Base-by-base conservation (phyloP, 257 asterid species). In the Perilla frutescens region DNA sequence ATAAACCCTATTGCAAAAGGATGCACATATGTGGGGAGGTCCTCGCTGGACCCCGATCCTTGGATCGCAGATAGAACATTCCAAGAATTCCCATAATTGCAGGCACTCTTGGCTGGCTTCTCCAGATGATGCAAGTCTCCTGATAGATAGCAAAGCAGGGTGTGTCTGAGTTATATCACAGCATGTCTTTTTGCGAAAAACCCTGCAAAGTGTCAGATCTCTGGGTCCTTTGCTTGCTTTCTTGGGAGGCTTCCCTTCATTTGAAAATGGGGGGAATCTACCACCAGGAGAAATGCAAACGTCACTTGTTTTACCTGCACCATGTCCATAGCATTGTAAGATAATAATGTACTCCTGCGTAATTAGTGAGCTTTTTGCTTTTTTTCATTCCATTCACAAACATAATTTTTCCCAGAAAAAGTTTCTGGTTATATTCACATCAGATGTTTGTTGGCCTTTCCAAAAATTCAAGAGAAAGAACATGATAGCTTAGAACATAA, bases 51-150 rank as follows among this genome's bases (percentile, higher is more conserved):
- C 90, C 36, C 97, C 97, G 39, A 95, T 90, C 70, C 75, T 86
- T 7, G 98, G 99, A 80, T 92, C 97, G 71, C 99, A 95, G 66
- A 90, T 90, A 45, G 98, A 84, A 73, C 99, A 95, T 79, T 95
- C 99, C 83, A 95, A 78, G 61, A 85, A 73, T 80, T 95, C 98
- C 99, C 99, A 95, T 78, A 95, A 75, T 43, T 87, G 96, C 89
- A 92, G 82, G 86, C 99, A 95, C 68, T 95, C 98, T 85, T 84
- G 90, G 81, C 83, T 90, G 64, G 96, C 99, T 84, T 95, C 97
- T 63, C 99, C 99, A n/a, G 89, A 81, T 45, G 97, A 85, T 79
- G 96, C 94, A 76, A 95, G 86, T 82, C 81, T 89, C 85, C 99
- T 87, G 65, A 95, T 79, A 75, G 98, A 70, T 74, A 90, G 58